A percentile compares a stretch with the other conserved stretches of the same genome.
phyloP scores from a whole-genome alignment of 768 basidiomycete species.

The Leucocoprinus birnbaumii region DNA sequence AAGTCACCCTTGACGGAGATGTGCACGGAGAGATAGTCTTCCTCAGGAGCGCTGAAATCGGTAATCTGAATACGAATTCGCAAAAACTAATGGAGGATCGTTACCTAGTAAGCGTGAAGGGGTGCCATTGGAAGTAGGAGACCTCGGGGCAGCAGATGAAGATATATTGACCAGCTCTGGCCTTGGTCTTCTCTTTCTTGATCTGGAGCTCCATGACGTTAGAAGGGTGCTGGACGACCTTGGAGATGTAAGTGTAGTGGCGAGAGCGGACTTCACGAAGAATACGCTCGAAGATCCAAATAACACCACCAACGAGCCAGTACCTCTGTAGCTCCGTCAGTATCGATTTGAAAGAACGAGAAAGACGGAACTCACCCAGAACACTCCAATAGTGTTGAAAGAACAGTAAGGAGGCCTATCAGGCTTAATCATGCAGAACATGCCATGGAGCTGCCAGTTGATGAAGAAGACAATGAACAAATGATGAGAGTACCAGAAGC shows the following conservation, averaged over 20 bases:
- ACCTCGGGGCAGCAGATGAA: slow-evolving; percentile 90
- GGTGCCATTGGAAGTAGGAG: slow-evolving; percentile 96
- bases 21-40: slow-evolving; percentile 93
- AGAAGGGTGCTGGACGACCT: slow-evolving; percentile 93
- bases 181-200: slow-evolving; percentile 90
- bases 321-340: slow-evolving; percentile 55
- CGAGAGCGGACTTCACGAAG: slow-evolving; percentile 90
- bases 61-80: background rate
- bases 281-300: slow-evolving; percentile 87
- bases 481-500: slow-evolving; percentile 88
- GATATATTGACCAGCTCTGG: slow-evolving; percentile 89
- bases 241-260: slow-evolving; percentile 89
- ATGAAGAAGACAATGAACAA: slow-evolving; percentile 93
- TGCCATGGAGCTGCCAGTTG: slow-evolving; percentile 91
- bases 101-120: slow-evolving; percentile 88
- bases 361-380: slow-evolving; percentile 68
- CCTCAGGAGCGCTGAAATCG: slow-evolving; percentile 83
- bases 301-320: slow-evolving; percentile 84
- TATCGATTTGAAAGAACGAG: slow-evolving; percentile 9
- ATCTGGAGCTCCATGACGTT: slow-evolving; percentile 95
- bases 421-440: slow-evolving; percentile 97
- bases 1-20: slow-evolving; percentile 93
- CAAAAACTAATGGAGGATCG: background rate
- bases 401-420: slow-evolving; percentile 89
- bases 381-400: slow-evolving; percentile 82